Evolutionary conservation across 352 stramenopile species (phyloP).

Genomic region (Globisporangium polare): DNA sequence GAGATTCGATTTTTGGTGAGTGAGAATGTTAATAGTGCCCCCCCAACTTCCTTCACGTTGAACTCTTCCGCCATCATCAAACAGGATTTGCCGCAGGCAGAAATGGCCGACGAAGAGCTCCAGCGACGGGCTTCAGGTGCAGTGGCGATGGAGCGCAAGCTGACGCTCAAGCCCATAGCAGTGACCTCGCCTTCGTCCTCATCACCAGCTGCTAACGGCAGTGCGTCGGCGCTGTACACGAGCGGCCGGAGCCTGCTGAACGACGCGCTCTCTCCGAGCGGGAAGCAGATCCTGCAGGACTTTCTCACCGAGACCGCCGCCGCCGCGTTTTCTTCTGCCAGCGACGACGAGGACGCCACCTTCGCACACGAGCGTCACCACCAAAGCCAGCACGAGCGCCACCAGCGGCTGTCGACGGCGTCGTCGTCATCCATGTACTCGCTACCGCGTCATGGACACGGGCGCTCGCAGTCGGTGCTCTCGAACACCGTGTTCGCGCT

Average conservation of each 20-base stretch:
- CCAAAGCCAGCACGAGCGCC: not conserved
- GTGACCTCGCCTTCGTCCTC: slow-evolving; percentile 12
- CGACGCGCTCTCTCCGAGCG: slow-evolving; percentile 55
- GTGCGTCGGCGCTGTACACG: slow-evolving; percentile 13
- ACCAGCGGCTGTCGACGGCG: not conserved
- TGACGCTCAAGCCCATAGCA: slow-evolving; percentile 3
- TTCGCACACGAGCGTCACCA: not conserved
- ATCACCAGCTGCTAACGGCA: not conserved
- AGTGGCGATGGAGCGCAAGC: slow-evolving; percentile 4
- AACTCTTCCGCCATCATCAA: slow-evolving; percentile 1
- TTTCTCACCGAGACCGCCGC: slow-evolving; percentile 30
- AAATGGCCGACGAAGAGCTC: slow-evolving; percentile 3
- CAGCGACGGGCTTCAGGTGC: not conserved
- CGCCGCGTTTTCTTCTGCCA: not conserved
- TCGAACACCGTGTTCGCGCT: slow-evolving; percentile 21
- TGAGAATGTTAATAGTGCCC: slow-evolving; percentile 8
- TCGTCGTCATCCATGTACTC: slow-evolving; percentile 1
- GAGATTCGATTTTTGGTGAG: not conserved
- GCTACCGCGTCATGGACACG: not conserved
- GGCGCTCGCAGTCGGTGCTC: slow-evolving; percentile 17
- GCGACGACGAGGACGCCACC: not conserved
- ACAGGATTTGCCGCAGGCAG: not conserved
- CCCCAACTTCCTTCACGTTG: not conserved
- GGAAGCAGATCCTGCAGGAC: slow-evolving; percentile 40
- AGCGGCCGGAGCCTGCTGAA: slow-evolving; percentile 35